Conservation (phyloP, 176 grass and related monocot species). For the Oryza nivara region DNA sequence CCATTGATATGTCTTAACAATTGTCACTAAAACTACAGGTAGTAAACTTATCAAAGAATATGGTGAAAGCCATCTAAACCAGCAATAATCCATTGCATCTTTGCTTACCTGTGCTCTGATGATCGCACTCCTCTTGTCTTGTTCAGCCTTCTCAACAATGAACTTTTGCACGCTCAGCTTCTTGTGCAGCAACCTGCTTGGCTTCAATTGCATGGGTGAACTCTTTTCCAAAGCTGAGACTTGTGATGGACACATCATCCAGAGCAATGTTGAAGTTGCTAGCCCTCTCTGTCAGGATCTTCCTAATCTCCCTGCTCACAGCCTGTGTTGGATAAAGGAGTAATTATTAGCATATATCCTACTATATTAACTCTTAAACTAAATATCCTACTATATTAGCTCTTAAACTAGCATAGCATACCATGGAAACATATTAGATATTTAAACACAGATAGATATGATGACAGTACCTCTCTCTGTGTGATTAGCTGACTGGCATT, state of each 20-base stretch:
- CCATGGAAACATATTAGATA: not conserved
- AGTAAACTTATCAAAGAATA: not conserved
- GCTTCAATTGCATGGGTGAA: conserved; percentile 97
- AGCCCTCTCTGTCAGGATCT: conserved; percentile 92
- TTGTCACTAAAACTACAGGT: not conserved
- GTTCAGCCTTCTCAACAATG: conserved; percentile 84
- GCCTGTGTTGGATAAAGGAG: conserved; percentile 50
- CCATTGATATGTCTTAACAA: not conserved
- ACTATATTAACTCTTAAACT: conserved; percentile 14
- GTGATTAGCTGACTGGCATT: conserved; percentile 97
- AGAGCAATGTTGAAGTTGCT: conserved; percentile 90
- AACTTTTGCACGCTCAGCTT: conserved; percentile 93
- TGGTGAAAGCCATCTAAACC: not conserved
- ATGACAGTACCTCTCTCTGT: conserved; percentile 81
- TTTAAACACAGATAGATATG: conserved; percentile 12
- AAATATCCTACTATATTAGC: conserved; percentile 4
- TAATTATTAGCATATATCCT: conserved; percentile 7
- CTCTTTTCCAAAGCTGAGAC: conserved; percentile 86
- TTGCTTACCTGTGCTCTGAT: conserved; percentile 74
- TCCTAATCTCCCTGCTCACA: conserved; percentile 98
- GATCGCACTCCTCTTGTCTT: conserved; percentile 80
- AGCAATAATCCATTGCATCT: not conserved
- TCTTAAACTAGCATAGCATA: conserved; percentile 16
- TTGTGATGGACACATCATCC: conserved; percentile 97
- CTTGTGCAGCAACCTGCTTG: conserved; percentile 95